phyloP scores from a whole-genome alignment of 164 flowering plant species.

The Vitis labrusca region DNA sequence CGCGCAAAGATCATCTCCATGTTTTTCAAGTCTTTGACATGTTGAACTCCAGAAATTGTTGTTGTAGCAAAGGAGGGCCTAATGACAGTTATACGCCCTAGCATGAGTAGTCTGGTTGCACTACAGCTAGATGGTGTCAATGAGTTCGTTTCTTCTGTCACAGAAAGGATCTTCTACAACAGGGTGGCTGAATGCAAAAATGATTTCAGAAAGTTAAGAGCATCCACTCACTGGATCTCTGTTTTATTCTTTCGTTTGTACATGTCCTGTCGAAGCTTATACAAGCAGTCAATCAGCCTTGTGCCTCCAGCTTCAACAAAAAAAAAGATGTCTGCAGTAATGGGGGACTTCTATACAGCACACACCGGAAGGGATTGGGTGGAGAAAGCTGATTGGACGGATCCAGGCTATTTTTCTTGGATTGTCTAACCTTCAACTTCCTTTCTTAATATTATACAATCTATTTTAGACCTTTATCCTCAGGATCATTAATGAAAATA shows the following conservation, averaged over 20 bases:
- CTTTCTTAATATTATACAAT: conserved; percentile 42
- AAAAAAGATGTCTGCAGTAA: conserved; percentile 43
- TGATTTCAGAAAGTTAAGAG: conserved; percentile 5
- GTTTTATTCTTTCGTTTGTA: conserved; percentile 70
- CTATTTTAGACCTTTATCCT: conserved; percentile 37
- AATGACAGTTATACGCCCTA: conserved; percentile 44
- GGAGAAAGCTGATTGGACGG: conserved; percentile 41
- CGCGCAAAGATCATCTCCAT: too few species aligned
- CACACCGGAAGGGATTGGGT: conserved; percentile 63
- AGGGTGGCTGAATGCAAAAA: conserved; percentile 11
- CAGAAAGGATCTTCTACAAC: conserved; percentile 24
- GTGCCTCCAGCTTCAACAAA: conserved; percentile 64
- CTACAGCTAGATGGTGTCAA: conserved; percentile 25
- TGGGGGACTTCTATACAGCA: conserved; percentile 59
- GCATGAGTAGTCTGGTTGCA: conserved; percentile 43
- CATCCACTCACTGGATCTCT: conserved; percentile 42
- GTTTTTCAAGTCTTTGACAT: too few species aligned
- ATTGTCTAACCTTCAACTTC: conserved; percentile 56
- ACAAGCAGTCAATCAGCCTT: conserved; percentile 61
- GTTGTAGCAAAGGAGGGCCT: conserved; percentile 27
- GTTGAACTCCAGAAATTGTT: too few species aligned
- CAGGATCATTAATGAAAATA: conserved; percentile 9
- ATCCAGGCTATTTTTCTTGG: conserved; percentile 79
- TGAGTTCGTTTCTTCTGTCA: conserved; percentile 38
- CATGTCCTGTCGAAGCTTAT: conserved; percentile 67